phyloP scores from a whole-genome alignment of 176 grass and related monocot genomes.

The Cenchrus purpureus region DNA sequence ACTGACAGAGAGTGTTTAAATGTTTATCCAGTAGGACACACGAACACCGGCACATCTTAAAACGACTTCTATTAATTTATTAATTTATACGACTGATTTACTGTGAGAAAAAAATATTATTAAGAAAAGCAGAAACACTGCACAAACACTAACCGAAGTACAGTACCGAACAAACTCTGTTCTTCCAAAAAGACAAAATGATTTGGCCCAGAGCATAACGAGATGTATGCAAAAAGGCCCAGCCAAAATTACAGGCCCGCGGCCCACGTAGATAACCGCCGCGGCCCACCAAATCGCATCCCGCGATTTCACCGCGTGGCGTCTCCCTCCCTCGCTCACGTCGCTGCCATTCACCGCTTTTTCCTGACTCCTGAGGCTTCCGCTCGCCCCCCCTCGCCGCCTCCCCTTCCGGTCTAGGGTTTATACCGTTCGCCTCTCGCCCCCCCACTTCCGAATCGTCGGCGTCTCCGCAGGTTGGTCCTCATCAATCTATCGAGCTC shows the following conservation, averaged over 20 bases:
- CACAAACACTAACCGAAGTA: no score
- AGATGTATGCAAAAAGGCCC: neutral
- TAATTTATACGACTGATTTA: no score
- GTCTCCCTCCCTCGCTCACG: neutral
- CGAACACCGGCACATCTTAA: no score
- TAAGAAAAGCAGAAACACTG: no score
- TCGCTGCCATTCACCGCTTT: neutral
- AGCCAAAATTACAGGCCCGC: neutral
- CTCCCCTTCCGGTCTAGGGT: constrained; percentile 20
- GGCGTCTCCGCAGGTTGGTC: constrained; percentile 13
- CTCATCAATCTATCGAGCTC: neutral
- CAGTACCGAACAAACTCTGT: no score
- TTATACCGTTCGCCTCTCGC: neutral
- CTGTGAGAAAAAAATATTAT: no score
- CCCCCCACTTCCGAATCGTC: neutral
- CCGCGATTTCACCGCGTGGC: no score
- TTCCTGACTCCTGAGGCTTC: neutral
- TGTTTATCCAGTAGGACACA: no score
- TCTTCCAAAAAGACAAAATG: neutral
- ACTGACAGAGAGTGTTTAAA: no score
- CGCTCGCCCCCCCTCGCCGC: neutral
- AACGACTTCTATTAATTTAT: no score
- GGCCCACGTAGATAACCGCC: neutral
- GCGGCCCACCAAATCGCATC: no score
- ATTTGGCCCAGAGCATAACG: neutral